Percentiles rank a stretch among this genome's conserved stretches.
Evolutionary conservation across 2,329 filamentous ascomycete species (phyloP).

Genomic region (Biscogniauxia mediterranea): DNA sequence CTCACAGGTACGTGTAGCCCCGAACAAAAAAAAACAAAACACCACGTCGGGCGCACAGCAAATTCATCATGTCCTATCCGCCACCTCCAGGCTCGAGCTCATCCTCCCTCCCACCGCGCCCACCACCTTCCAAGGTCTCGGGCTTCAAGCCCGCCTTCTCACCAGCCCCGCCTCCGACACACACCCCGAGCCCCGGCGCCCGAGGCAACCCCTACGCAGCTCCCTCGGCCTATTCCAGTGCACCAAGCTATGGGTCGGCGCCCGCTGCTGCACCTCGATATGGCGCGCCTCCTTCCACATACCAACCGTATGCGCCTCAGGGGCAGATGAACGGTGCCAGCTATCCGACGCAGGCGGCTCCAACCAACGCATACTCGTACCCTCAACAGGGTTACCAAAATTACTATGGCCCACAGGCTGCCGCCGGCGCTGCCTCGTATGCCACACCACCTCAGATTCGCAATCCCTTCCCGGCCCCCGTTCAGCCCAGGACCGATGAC

Average conservation of each 20-base stretch:
- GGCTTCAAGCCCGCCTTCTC: conserved; percentile 54
- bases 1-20: conserved; percentile 51
- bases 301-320: conserved; percentile 36
- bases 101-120: conserved; percentile 72
- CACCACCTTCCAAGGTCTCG: conserved; percentile 57
- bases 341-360: conserved; percentile 18
- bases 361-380: conserved; percentile 25
- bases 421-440: conserved; percentile 41
- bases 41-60: conserved; percentile 37
- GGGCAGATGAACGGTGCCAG: conserved; percentile 20
- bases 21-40: conserved; percentile 26
- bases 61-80: conserved; percentile 82
- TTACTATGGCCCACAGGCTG: conserved; percentile 33
- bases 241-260: conserved; percentile 37
- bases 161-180: conserved; percentile 32
- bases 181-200: conserved; percentile 32
- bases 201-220: conserved; percentile 33
- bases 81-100: conserved; percentile 70
- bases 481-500: conserved; percentile 42
- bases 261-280: conserved; percentile 42
- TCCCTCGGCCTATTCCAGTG: conserved; percentile 37
- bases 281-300: conserved; percentile 38
- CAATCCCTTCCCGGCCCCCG: conserved; percentile 76
- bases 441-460: conserved; percentile 65
- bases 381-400: conserved; percentile 32